Percentiles rank a stretch among this genome's conserved stretches.
Conservation (phyloP, 805 yeast species). For the Monosporozyma aerobia region DNA sequence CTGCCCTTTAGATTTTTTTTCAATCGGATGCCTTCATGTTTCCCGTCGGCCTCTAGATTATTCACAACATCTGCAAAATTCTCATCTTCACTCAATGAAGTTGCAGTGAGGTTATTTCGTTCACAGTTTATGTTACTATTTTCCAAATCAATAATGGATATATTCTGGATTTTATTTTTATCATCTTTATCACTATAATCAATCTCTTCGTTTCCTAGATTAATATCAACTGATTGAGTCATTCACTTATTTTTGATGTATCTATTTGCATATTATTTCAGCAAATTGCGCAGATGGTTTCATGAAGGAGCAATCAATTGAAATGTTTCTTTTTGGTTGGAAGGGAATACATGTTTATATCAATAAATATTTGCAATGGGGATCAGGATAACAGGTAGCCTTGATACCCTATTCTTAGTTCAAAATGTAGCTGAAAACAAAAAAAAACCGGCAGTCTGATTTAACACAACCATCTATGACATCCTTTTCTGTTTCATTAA, state of each 20-base stretch:
- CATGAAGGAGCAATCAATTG: no score
- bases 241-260: not conserved
- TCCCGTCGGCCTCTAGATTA: not conserved
- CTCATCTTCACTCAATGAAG: not conserved
- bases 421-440: not conserved
- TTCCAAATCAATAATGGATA: not conserved
- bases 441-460: not conserved
- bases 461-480: not conserved
- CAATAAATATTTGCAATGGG: no score
- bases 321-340: not conserved
- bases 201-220: not conserved
- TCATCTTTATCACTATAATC: not conserved
- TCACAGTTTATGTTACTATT: not conserved
- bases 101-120: not conserved
- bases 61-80: not conserved
- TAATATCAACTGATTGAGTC: not conserved
- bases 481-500: not conserved
- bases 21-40: constrained; percentile 4
- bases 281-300: not conserved
- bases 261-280: not conserved
- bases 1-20: constrained; percentile 16
- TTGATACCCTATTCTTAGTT: not conserved
- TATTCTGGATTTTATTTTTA: not conserved
- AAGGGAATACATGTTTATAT: not conserved
- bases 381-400: no score